Evolutionary conservation across 176 grass and related monocot genomes (phyloP), one percentile per base, ranked within the genome.

Genomic region (Aegilops longissima): DNA sequence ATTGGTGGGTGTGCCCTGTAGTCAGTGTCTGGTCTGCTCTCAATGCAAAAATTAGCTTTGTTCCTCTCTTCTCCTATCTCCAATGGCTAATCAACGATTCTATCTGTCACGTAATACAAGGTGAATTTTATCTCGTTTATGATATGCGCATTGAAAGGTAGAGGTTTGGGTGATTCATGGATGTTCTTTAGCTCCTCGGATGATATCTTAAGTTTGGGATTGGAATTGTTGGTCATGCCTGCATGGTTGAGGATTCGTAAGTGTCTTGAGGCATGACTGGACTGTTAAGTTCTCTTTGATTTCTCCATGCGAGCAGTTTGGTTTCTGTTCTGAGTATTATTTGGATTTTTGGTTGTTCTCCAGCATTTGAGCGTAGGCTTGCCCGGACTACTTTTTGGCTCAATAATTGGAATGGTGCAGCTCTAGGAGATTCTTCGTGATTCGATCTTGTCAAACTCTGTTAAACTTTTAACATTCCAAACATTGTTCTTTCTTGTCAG

Each of bases 51-150:
- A 12, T 23, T 42, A 9, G 4, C 18, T 24, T 7, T 24, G 18
- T 24, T 6, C 10, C 5, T 56, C 49, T 52, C 12, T 47, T 47
- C 44, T 47, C 44, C 44, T 3, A 23, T 63, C 8, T 14, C n/a
- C 13, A 5, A 39, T 73, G 81, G 49, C 11, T 69, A 73, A 59
- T 61, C 10, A 44, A 44, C 21, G n/a, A 14, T 42, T 39, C 23
- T 9, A 2, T 78, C 9, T 54, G 51, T 9, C 24, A 29, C 5
- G 18, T 84, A 17, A 35, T 65, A 34, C 10, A 13, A 51, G 40
- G 42, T 85, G 83, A 76, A 84, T 18, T 20, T 84, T 17, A 84
- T 17, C 9, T 84, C 3, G 39, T 29, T 64, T 76, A 39, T 34
- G 21, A 6, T 45, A 62, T 76, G 82, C 23, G 71, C 11, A 63